Percentiles rank a stretch among this genome's conserved stretches.
Conservation (phyloP, 805 yeast species). For the Saccharomycopsis fodiens region DNA sequence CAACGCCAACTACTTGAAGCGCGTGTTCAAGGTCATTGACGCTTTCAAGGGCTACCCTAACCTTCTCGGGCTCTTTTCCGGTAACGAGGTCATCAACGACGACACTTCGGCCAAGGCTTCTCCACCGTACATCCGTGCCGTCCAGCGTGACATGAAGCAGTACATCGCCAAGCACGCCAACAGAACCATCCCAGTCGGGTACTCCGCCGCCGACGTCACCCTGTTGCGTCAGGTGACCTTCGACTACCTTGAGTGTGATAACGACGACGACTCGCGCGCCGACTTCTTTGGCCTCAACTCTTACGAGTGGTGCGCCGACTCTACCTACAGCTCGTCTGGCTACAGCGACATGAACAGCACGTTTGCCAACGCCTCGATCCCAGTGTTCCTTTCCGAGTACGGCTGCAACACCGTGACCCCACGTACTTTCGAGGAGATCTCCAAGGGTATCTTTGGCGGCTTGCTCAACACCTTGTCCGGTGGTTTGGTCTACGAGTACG, state of each 20-base stretch:
- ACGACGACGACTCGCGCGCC: conserved; percentile 55
- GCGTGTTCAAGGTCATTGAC: conserved; percentile 79
- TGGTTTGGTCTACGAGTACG: conserved; percentile 88
- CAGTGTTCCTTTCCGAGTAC: conserved; percentile 64
- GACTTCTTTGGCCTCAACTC: conserved; percentile 94
- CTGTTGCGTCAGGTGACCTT: conserved; percentile 66
- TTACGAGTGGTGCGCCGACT: conserved; percentile 91
- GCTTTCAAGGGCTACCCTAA: conserved; percentile 82
- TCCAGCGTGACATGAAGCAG: conserved; percentile 85
- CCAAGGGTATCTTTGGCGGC: conserved; percentile 58
- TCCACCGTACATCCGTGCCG: conserved; percentile 81
- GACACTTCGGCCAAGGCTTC: conserved; percentile 50
- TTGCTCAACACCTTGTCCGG: conserved; percentile 69
- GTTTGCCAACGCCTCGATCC: conserved; percentile 52
- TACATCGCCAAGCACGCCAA: conserved; percentile 62
- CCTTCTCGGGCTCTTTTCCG: conserved; percentile 81
- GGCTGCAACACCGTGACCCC: conserved; percentile 79
- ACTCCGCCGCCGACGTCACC: conserved; percentile 84
- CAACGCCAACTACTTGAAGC: conserved; percentile 58
- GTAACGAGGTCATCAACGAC: conserved; percentile 88
- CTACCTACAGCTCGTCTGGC: conserved; percentile 56
- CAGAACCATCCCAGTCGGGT: conserved; percentile 88
- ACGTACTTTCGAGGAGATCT: conserved; percentile 79
- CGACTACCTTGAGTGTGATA: conserved; percentile 68
- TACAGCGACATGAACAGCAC: conserved; percentile 53